These are phyloP conservation scores for Cryptosporidium sp. DNA, from an alignment of 169 alveolate genomes.

Conservation along the genomic window DNA sequence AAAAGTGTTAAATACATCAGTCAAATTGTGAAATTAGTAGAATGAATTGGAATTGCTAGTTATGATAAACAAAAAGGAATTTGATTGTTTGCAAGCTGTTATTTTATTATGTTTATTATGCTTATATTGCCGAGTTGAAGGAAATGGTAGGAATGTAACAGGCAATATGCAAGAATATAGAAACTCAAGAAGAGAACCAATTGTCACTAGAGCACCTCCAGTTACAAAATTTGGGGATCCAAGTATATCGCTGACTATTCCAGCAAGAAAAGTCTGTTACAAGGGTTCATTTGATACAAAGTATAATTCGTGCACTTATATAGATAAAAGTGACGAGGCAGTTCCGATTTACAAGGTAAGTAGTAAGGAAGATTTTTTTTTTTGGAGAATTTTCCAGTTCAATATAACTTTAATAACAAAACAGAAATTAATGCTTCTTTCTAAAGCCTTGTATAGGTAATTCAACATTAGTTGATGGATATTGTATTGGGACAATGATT, in stretches of 20 bases:
- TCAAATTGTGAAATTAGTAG: not conserved
- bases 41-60: not conserved
- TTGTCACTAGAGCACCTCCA: conserved; percentile 52
- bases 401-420: not conserved
- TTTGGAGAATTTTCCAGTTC: not conserved
- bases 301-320: conserved; percentile 62
- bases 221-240: conserved; percentile 63
- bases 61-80: not conserved
- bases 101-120: not conserved
- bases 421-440: not conserved
- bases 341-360: conserved; percentile 69
- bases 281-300: conserved; percentile 61
- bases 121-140: not conserved
- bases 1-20: not conserved
- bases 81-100: not conserved
- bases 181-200: conserved; percentile 7
- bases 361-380: not conserved
- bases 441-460: conserved; percentile 60
- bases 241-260: conserved; percentile 32
- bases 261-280: conserved; percentile 70
- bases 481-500: conserved; percentile 73
- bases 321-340: conserved; percentile 68
- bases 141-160: not conserved
- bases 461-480: conserved; percentile 68
- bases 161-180: not conserved